Conservation (phyloP, 2,329 filamentous ascomycete genomes). For the Cytospora mali region DNA sequence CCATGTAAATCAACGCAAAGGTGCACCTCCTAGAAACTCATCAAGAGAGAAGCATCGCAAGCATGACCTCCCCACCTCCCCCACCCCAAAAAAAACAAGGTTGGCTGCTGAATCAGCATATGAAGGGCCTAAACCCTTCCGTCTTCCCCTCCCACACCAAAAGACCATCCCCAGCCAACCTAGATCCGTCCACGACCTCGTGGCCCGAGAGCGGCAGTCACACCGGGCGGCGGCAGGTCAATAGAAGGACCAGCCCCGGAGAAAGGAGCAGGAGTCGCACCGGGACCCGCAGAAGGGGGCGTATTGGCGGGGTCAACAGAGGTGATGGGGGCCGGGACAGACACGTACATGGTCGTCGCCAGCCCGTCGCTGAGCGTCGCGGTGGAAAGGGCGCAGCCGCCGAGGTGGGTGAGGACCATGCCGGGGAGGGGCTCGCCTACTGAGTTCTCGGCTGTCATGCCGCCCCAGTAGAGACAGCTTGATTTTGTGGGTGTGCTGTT, state of each 20-base stretch:
- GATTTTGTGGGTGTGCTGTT: too few species aligned
- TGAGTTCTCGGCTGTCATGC: conserved; percentile 38
- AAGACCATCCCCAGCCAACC: neutral
- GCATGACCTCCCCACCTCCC: neutral
- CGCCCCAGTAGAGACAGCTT: conserved; percentile 44
- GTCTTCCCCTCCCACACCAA: neutral
- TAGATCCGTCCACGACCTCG: neutral
- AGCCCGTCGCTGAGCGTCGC: neutral
- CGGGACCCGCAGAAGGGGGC: neutral
- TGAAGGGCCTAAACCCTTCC: neutral
- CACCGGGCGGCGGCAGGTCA: neutral
- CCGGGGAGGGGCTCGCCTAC: conserved; percentile 31
- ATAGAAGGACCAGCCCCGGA: neutral
- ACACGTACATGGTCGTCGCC: neutral
- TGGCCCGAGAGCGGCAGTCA: neutral
- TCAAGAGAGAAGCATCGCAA: neutral
- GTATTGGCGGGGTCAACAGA: neutral
- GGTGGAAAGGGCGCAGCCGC: neutral
- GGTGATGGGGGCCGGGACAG: neutral
- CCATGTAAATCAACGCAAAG: neutral
- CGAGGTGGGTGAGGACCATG: conserved; percentile 38
- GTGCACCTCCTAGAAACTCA: neutral
- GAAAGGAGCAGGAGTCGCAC: neutral
- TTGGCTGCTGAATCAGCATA: neutral
- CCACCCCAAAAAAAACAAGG: neutral